Conservation (phyloP, 2,329 filamentous ascomycete genomes). For the Alternaria arborescens region DNA sequence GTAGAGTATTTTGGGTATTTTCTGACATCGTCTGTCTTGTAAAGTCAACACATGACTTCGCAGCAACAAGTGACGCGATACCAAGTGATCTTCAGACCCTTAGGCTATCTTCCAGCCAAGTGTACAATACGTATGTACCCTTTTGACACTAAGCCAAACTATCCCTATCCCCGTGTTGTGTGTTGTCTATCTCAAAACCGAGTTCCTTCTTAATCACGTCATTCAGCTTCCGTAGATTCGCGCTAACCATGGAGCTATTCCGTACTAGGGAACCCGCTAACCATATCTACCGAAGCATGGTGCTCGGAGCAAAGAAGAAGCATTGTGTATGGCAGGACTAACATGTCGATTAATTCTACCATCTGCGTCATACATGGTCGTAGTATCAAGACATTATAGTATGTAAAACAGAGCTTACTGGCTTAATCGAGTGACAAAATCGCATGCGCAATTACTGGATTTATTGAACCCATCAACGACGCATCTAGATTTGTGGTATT, state of each 20-base stretch:
- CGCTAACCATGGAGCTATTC: not conserved
- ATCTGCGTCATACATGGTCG: not conserved
- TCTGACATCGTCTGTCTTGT: too few species aligned
- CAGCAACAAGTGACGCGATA: not conserved
- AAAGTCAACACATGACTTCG: too few species aligned
- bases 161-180: not conserved
- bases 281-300: not conserved
- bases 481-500: too few species aligned
- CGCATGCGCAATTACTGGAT: too few species aligned
- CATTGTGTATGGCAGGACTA: not conserved
- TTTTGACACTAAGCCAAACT: not conserved
- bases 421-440: too few species aligned
- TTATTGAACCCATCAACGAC: too few species aligned
- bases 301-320: not conserved
- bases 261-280: not conserved
- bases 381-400: not conserved
- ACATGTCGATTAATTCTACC: not conserved
- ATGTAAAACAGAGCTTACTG: not conserved
- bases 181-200: not conserved
- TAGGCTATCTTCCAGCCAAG: not conserved
- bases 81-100: not conserved
- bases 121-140: not conserved
- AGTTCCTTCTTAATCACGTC: not conserved
- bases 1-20: too few species aligned
- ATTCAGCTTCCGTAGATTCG: not conserved